Evolutionary conservation across 768 basidiomycete genomes (phyloP).

Genomic region (Amanita pallidorosea): DNA sequence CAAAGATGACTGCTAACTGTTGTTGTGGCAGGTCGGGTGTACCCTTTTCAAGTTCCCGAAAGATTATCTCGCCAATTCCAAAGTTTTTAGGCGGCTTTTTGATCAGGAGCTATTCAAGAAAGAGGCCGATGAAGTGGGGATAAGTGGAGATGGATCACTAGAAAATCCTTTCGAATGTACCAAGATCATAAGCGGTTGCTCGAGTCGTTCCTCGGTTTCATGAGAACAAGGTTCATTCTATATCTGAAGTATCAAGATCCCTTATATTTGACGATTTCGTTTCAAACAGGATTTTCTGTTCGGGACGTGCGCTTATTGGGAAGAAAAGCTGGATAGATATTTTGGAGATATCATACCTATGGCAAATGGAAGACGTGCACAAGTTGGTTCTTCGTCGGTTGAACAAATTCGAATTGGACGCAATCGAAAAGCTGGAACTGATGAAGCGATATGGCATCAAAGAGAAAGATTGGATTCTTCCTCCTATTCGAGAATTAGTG

Average conservation of each 20-base stretch:
- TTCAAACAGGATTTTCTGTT: neutral
- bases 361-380: conserved; percentile 3
- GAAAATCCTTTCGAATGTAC: neutral
- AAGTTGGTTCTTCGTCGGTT: neutral
- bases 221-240: neutral
- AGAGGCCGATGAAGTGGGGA: neutral
- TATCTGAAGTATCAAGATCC: neutral
- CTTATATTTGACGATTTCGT: neutral
- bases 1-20: neutral
- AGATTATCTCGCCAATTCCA: neutral
- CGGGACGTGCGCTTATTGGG: neutral
- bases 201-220: neutral
- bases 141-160: neutral
- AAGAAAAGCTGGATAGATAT: conserved; percentile 9
- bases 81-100: neutral
- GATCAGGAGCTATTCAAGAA: neutral
- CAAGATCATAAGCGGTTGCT: no score
- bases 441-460: neutral
- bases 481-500: no score
- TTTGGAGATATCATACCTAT: conserved; percentile 8
- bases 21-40: neutral
- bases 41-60: neutral
- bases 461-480: neutral
- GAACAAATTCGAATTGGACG: neutral
- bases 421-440: neutral